These are phyloP conservation scores for Nicotiana otophora DNA, from an alignment of 257 asterid genomes.

Conservation along the genomic window DNA sequence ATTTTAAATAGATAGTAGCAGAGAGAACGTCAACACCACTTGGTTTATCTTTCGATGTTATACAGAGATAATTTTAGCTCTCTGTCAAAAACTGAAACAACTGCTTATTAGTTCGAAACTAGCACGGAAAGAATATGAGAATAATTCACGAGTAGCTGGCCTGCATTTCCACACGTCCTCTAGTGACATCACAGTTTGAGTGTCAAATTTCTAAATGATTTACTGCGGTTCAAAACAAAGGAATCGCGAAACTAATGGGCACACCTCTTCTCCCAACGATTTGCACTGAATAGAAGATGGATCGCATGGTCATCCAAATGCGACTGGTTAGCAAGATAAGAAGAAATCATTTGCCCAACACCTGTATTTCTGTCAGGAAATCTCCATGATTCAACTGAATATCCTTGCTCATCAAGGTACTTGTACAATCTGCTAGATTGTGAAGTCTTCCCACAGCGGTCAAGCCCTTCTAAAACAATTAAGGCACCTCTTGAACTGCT, in stretches of 20 bases:
- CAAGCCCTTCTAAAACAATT: slow-evolving; percentile 85
- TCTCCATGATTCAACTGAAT: slow-evolving; percentile 76
- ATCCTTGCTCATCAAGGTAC: slow-evolving; percentile 55
- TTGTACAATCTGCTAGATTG: slow-evolving; percentile 59
- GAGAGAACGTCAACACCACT: neutral
- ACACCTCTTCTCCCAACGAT: slow-evolving; percentile 85
- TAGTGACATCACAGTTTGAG: too few species aligned
- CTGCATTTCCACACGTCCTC: too few species aligned
- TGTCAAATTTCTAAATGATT: too few species aligned
- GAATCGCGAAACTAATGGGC: neutral
- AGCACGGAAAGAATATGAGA: too few species aligned
- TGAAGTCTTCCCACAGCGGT: slow-evolving; percentile 86
- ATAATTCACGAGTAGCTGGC: too few species aligned
- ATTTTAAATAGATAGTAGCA: neutral
- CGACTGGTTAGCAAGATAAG: slow-evolving; percentile 66
- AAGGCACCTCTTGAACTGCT: slow-evolving; percentile 67
- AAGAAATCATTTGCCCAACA: slow-evolving; percentile 91
- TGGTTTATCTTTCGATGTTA: neutral
- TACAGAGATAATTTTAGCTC: too few species aligned
- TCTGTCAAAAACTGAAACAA: too few species aligned
- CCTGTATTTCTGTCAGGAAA: slow-evolving; percentile 88
- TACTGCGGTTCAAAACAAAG: too few species aligned
- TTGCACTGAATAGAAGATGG: slow-evolving; percentile 90
- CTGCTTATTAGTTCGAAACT: too few species aligned
- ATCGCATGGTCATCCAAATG: slow-evolving; percentile 78